Base-by-base conservation (phyloP, 768 basidiomycete genomes). In the Tricholoma bakamatsutake region DNA sequence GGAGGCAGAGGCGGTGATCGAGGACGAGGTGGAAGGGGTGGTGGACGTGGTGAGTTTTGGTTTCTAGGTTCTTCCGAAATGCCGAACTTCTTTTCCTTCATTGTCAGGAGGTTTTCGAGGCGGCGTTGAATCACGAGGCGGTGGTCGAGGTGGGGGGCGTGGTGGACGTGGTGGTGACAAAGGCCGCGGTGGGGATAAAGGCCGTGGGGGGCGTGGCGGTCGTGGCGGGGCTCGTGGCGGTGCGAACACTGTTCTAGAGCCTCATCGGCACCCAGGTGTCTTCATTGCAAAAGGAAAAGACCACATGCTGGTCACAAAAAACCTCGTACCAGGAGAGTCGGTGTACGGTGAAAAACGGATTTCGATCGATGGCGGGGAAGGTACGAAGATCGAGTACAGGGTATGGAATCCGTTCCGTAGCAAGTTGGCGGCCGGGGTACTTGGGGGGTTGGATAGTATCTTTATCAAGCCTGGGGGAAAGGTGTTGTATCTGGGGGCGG, bases 381-480 rank as follows among this genome's bases (percentile, higher is more conserved):
- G 81, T 42, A 89, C 87, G 57, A 99, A 99, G 76, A 79, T 84
- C 61, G 97, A 99, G 74, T 99, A 98, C 74, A 81, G 97, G 54
- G 97, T 99, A 30, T 99, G 97, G 97, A 99, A 99, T 76, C 97
- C 97, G 47, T 99, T 99, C 85, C 82, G 97, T 62, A 85, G 82
- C 68, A 99, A 98, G 79, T 71, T 99, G 62, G 97, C 97, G 30
- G 97, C 97, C 35, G 97, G 97, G 71, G 90, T 98, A 50, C 77
- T 98, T 57, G 92, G 94, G 59, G 97, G 97, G 66, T 76, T 99
- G 72, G 97, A 98, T 66, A 75, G 92, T 55, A 93, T 98, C 64
- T 94, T 80, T 73, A 93, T 99, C 68, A 80, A 77, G 54, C 97
- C 97, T 27, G 97, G 97, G 57, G 85, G 87, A 64, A 98, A 97